phyloP scores from a whole-genome alignment of 2,329 filamentous ascomycete species.

The Aspergillus brunneoviolaceus region DNA sequence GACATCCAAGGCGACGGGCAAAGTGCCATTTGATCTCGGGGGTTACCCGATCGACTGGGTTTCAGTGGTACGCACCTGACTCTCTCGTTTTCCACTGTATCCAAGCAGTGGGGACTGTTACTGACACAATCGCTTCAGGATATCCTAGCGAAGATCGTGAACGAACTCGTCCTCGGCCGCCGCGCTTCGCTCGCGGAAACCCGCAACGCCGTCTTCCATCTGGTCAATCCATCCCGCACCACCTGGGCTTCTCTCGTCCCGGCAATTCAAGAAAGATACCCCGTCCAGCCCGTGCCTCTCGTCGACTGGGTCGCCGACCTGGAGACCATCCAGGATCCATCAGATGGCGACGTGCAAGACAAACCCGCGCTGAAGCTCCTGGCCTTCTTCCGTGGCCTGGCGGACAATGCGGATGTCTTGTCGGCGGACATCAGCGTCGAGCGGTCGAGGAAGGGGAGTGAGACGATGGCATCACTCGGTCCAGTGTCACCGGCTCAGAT shows the following conservation, averaged over 20 bases:
- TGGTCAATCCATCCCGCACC: conserved; percentile 47
- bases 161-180: conserved; percentile 44
- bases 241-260: conserved; percentile 44
- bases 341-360: conserved; percentile 42
- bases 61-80: conserved; percentile 40
- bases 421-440: conserved; percentile 44
- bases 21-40: conserved; percentile 50
- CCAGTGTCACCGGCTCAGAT: conserved; percentile 47
- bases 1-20: conserved; percentile 51
- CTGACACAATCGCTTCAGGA: conserved; percentile 19
- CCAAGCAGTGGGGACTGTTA: not conserved
- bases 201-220: conserved; percentile 42
- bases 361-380: conserved; percentile 53
- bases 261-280: conserved; percentile 44
- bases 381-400: conserved; percentile 44
- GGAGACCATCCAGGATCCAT: conserved; percentile 35
- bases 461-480: conserved; percentile 44
- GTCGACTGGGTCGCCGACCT: conserved; percentile 49
- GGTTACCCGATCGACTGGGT: conserved; percentile 54
- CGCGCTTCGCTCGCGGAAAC: conserved; percentile 13
- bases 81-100: not conserved
- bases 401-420: conserved; percentile 24
- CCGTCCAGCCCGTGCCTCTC: conserved; percentile 41
- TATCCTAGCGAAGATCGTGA: conserved; percentile 43
- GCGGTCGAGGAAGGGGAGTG: conserved; percentile 42